Evolutionary conservation across 441 rosid genomes (phyloP), one percentile per base, ranked within the genome.

Genomic region (Jatropha multifida): DNA sequence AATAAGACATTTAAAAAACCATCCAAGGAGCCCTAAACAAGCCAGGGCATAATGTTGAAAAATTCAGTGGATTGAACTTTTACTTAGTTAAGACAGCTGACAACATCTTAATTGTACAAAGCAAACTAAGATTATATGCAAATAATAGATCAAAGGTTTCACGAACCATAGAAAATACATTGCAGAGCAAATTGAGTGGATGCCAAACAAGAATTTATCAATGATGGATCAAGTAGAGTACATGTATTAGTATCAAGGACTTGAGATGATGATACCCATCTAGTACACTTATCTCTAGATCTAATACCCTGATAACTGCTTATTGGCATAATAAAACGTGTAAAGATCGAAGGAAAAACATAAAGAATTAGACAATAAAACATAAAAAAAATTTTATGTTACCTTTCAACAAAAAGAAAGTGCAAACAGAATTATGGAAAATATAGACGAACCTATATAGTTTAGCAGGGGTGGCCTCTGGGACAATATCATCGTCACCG

Each of bases 391-490:
- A 40, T 37, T 26, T 54, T 7, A 44, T 54, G 32, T 11, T 14
- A 51, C 27, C 27, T 17, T n/a, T 46, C 55, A 38, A 46, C 44
- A 37, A 71, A 26, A 18, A 38, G 60, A 38, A 58, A 61, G 66
- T 13, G 67, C 49, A 79, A 62, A 46, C 48, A 75, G 7, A 76
- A 61, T 12, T 17, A 26, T 40, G 74, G 80, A 73, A 63, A 15
- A 81, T 56, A 56, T 18, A 32, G 46, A 51, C 37, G 48, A 87
- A 94, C 99, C 97, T 76, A 72, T 88, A 90, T 48, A 96, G 90
- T 85, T 83, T 87, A 74, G 98, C 88, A 74, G 97, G 95, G 77
- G 86, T 89, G 59, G 87, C 80, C 82, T 92, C 98, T 0, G 87
- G 87, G 65, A 87, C 78, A 76, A 83, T 75, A 48, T 96, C 99